Conservation (phyloP, 352 stramenopile species). For the Pythium utonaiense region DNA sequence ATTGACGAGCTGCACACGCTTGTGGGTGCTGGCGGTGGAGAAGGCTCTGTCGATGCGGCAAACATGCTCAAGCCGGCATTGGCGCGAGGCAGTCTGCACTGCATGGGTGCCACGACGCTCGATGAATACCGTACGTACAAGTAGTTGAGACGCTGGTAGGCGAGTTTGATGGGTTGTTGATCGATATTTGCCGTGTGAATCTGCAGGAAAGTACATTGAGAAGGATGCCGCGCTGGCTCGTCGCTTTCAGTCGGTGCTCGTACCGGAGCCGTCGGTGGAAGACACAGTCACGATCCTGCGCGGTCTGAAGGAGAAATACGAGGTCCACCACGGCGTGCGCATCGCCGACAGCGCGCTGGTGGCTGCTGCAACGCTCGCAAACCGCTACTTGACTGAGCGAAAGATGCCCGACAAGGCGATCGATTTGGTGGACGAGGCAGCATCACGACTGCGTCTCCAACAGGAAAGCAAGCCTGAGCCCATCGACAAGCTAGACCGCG, state of each 20-base stretch:
- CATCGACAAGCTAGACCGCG: slow-evolving; percentile 94
- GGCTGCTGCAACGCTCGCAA: slow-evolving; percentile 91
- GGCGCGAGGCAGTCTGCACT: slow-evolving; percentile 93
- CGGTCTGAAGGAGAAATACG: slow-evolving; percentile 95
- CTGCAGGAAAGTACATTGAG: slow-evolving; percentile 93
- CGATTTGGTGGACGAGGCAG: slow-evolving; percentile 95
- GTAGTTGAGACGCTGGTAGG: not conserved
- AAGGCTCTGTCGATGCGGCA: slow-evolving; percentile 95
- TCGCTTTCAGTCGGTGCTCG: slow-evolving; percentile 96
- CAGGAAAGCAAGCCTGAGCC: slow-evolving; percentile 94
- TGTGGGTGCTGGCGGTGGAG: slow-evolving; percentile 90
- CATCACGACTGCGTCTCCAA: slow-evolving; percentile 88
- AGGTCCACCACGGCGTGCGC: slow-evolving; percentile 95
- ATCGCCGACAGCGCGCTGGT: slow-evolving; percentile 94
- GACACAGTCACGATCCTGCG: slow-evolving; percentile 96
- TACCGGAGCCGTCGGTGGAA: slow-evolving; percentile 93
- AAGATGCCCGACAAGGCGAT: slow-evolving; percentile 95
- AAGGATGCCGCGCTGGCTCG: slow-evolving; percentile 98
- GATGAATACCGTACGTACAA: slow-evolving; percentile 92
- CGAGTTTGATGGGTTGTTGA: slow-evolving; percentile 66
- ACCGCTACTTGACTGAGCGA: slow-evolving; percentile 91
- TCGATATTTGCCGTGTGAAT: slow-evolving; percentile 61
- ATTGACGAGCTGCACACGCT: slow-evolving; percentile 98
- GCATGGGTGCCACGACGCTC: slow-evolving; percentile 97
- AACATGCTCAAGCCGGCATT: slow-evolving; percentile 99